Base-by-base conservation (phyloP, 2,329 filamentous ascomycete genomes). In the Colletotrichum cordylinicola region DNA sequence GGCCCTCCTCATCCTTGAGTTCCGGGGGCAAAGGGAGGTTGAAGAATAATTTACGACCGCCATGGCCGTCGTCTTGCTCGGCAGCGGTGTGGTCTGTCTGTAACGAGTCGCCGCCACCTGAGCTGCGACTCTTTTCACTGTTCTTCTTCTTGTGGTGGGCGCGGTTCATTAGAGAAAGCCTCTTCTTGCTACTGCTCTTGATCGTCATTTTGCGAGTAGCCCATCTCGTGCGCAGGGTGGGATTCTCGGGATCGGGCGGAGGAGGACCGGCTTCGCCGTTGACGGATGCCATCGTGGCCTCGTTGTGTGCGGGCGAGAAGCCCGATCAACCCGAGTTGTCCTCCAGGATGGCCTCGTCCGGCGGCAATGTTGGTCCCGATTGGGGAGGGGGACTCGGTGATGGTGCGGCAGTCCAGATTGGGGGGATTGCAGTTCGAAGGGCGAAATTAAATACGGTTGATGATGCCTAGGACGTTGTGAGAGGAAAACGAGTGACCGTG, bases 171-270 rank as follows among this genome's bases (percentile, higher is more conserved):
- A 98, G 93, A 61, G 95, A 97, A 74, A 93, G 87, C 78, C 97
- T 93, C 89, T 98, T 98, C 83, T 91, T 90, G 79, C 90, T 89
- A 78, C 94, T 95, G 83, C 93, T 94, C 82, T 93, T 91, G 80
- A 94, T 92, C 16, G 93, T 93, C 84, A 94, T 91, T 83, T 95
- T 95, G 82, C 96, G 95, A n/a, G 97, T 98, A 21, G 97, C 96
- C 97, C 97, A 98, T 92, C 97, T 91, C 84, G 97, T 93, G 82
- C 96, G 91, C 83, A 96, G 95, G 27, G 93, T 94, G 29, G 74
- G 64, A 73, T 58, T 68, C 35, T 76, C 74, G 43, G 70, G 72
- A 83, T 80, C 67, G 67, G 10, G 91, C 89, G 77, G 90, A 90
- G 58, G 90, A 90, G 52, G 67, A 75, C 88, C 79, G 62, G 66